Conservation (phyloP, 1,139 yeast genomes). For the Entelexis paramagnoliae region DNA sequence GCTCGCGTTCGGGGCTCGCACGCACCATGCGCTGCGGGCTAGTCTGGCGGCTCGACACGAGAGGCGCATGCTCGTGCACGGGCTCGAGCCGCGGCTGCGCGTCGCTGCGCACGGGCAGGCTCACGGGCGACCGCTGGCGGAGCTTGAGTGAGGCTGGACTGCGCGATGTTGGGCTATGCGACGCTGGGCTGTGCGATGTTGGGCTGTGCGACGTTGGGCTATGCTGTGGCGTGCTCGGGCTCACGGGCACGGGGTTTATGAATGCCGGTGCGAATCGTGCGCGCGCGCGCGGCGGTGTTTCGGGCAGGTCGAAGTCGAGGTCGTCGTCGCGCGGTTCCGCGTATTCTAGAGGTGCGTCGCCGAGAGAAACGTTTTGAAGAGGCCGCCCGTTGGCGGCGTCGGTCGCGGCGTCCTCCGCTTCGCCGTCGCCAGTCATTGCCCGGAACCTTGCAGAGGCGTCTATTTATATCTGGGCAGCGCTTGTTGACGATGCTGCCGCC, state of each 20-base stretch:
- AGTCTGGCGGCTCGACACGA: conserved; percentile 1
- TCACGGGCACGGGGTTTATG: background rate
- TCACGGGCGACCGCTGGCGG: conserved; percentile 12
- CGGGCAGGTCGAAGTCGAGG: background rate
- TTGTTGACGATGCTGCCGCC: background rate
- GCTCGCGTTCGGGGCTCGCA: background rate
- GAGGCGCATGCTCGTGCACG: background rate
- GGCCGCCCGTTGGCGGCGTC: background rate
- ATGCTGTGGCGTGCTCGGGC: background rate
- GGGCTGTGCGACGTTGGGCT: no score
- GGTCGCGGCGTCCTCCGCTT: background rate
- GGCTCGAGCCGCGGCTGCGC: background rate
- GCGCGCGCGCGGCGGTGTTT: background rate
- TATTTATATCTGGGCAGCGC: background rate
- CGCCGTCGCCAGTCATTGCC: background rate
- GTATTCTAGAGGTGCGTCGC: background rate
- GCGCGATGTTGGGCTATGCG: no score
- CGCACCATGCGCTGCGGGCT: conserved; percentile 6
- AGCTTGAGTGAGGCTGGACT: background rate
- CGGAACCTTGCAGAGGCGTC: background rate
- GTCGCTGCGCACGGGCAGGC: conserved; percentile 11
- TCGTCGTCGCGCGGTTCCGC: background rate
- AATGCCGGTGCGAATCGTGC: no score
- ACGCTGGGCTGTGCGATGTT: no score
- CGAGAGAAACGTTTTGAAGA: no score